These are phyloP conservation scores for Apiotrichum porosum DNA, from an alignment of 1,284 basidiomycete genomes.

Conservation along the genomic window DNA sequence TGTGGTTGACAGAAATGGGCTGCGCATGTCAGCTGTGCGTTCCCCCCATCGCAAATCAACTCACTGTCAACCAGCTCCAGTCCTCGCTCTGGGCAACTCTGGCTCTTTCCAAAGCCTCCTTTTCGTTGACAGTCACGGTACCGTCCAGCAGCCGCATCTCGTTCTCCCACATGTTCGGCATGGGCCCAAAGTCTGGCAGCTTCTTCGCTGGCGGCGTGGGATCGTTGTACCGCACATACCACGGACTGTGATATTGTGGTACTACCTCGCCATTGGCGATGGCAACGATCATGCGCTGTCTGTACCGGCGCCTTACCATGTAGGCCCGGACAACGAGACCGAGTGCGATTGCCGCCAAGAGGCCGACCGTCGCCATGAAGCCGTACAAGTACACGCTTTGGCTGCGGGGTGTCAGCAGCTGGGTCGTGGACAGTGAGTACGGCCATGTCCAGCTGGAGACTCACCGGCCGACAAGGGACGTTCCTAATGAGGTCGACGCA, in stretches of 20 bases:
- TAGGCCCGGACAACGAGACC: slow-evolving; percentile 40
- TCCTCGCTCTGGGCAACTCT: too few relatives aligned
- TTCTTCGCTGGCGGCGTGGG: slow-evolving; percentile 13
- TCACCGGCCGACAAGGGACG: too few relatives aligned
- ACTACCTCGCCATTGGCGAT: slow-evolving; percentile 35
- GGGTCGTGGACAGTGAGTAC: too few relatives aligned
- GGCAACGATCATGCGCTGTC: slow-evolving; percentile 33
- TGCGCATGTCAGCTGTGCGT: slow-evolving; percentile 5
- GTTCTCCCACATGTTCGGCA: slow-evolving; percentile 40
- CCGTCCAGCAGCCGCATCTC: slow-evolving; percentile 27
- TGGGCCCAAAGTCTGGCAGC: slow-evolving; percentile 29
- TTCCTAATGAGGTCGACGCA: too few relatives aligned
- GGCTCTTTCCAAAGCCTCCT: too few relatives aligned
- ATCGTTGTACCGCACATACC: neutral
- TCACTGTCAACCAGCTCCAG: neutral
- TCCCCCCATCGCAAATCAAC: neutral
- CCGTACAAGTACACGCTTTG: slow-evolving; percentile 43
- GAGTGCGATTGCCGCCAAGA: slow-evolving; percentile 38
- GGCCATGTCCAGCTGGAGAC: too few relatives aligned
- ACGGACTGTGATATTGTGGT: slow-evolving; percentile 22
- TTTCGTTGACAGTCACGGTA: slow-evolving; percentile 2
- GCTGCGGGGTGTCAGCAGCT: too few relatives aligned
- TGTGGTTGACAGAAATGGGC: slow-evolving; percentile 24
- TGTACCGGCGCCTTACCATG: slow-evolving; percentile 38
- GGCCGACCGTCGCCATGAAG: slow-evolving; percentile 44